Base-by-base conservation (phyloP, 768 basidiomycete species). In the Lactarius psammicola region DNA sequence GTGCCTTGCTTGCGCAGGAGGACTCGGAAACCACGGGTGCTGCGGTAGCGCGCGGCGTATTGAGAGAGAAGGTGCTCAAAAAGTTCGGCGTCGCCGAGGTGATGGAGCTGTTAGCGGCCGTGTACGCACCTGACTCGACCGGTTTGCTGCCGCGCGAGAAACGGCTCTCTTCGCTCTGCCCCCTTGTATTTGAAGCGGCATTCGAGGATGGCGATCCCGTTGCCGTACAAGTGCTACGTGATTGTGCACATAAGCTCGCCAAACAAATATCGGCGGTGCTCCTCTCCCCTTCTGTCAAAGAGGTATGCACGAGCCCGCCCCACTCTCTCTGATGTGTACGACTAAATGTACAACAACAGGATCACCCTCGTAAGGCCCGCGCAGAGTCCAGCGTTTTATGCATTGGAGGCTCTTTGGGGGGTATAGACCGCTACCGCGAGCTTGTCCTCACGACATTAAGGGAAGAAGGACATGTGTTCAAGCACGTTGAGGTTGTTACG, bases 381-480 rank as follows among this genome's bases (percentile, higher is more conserved):
- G 83, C 90, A 0, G 73, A 77, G 44, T 80, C 86, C 2, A 80
- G 84, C 38, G 81, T 92, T 3, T 71, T 94, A 20, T 91, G 86
- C 66, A 87, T 93, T 63, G 92, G 92, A 10, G 92, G 92, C n/a
- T 90, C 88, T 23, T 74, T 94, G 68, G 85, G 85, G 4, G 86
- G 88, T 3, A 75, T 90, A 1, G 80, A 82, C 60, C 76, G 71
- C 42, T 93, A 94, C 67, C 78, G 87, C 60, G 75, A 82, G 30
- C 66, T 84, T 36, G 71, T 85, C 10, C 70, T 90, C 55, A 85
- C 84, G 13, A 82, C 82, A 31, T 81, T 93, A 28, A 79, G 74
- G 60, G 72, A 78, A 69, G 77, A 78, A 56, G 89, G 89, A 1
- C 86, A 87, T 71, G 77, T 81, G 3, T 90, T 94, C 77, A 80